These are phyloP conservation scores for Parietichytrium sp. DNA, from an alignment of 108 stramenopile genomes.

Conservation along the genomic window DNA sequence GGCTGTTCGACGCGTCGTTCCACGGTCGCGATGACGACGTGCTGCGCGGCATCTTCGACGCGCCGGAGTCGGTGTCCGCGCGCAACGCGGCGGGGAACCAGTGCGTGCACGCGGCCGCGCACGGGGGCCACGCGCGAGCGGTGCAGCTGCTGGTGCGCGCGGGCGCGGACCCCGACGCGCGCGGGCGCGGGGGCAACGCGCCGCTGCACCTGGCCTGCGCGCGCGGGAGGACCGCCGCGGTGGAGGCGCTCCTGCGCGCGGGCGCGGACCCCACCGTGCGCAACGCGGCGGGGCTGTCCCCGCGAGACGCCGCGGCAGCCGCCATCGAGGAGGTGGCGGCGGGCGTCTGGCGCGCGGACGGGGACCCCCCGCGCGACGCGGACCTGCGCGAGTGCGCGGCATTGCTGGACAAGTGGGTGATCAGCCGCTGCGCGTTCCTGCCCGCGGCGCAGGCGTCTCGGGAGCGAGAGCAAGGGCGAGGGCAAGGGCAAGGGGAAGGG, in stretches of 20 bases:
- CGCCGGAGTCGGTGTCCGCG: background rate
- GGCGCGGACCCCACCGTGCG: conserved; percentile 12
- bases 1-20: conserved; percentile 16
- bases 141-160: background rate
- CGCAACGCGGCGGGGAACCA: background rate
- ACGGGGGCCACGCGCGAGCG: background rate
- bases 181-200: conserved; percentile 30
- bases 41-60: background rate
- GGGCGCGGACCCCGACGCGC: background rate
- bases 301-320: too few relatives aligned
- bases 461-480: too few relatives aligned
- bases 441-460: too few relatives aligned
- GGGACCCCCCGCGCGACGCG: too few relatives aligned
- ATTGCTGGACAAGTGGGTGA: too few relatives aligned
- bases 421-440: too few relatives aligned
- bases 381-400: too few relatives aligned
- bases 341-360: too few relatives aligned
- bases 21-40: background rate
- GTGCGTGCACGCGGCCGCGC: background rate
- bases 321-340: too few relatives aligned
- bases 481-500: too few relatives aligned
- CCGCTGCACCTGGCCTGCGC: background rate
- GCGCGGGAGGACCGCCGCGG: background rate
- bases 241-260: background rate
- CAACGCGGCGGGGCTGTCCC: background rate